Conservation (phyloP, 2,329 filamentous ascomycete genomes). For the Botryotinia calthae region DNA sequence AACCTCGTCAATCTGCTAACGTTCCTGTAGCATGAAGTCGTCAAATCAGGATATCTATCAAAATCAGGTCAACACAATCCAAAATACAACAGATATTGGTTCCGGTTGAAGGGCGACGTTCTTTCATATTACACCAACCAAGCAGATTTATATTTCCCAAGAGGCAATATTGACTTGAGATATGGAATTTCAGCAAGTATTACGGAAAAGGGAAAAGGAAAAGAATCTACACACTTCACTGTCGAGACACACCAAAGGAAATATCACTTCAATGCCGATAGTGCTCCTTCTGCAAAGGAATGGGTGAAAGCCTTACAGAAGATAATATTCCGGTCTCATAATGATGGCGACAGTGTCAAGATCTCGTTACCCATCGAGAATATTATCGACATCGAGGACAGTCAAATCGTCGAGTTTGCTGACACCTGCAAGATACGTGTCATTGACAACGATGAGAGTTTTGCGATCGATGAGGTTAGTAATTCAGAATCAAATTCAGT, state of each 20-base stretch:
- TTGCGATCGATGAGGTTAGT: slow-evolving; percentile 84
- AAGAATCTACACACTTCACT: slow-evolving; percentile 73
- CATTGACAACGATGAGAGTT: slow-evolving; percentile 90
- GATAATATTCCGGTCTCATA: slow-evolving; percentile 92
- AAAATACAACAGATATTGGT: slow-evolving; percentile 89
- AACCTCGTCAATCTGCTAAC: slow-evolving; percentile 29
- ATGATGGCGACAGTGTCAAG: slow-evolving; percentile 95
- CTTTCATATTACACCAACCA: slow-evolving; percentile 84
- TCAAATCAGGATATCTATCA: slow-evolving; percentile 83
- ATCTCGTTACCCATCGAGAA: slow-evolving; percentile 87
- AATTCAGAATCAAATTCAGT: neutral
- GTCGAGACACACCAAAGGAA: slow-evolving; percentile 79
- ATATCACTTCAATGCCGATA: slow-evolving; percentile 88
- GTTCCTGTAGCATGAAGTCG: slow-evolving; percentile 58
- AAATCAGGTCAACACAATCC: slow-evolving; percentile 89
- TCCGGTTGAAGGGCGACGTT: slow-evolving; percentile 86
- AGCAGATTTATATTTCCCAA: slow-evolving; percentile 85
- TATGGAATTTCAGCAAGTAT: slow-evolving; percentile 87
- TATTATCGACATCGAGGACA: slow-evolving; percentile 89
- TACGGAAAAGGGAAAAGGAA: slow-evolving; percentile 66
- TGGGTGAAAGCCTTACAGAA: slow-evolving; percentile 94
- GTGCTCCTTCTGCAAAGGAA: slow-evolving; percentile 81
- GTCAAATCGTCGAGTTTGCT: slow-evolving; percentile 83
- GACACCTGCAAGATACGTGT: slow-evolving; percentile 93
- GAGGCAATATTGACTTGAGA: slow-evolving; percentile 86